These are phyloP conservation scores for Babesia ovis DNA, from an alignment of 169 alveolate species.

Conservation along the genomic window DNA sequence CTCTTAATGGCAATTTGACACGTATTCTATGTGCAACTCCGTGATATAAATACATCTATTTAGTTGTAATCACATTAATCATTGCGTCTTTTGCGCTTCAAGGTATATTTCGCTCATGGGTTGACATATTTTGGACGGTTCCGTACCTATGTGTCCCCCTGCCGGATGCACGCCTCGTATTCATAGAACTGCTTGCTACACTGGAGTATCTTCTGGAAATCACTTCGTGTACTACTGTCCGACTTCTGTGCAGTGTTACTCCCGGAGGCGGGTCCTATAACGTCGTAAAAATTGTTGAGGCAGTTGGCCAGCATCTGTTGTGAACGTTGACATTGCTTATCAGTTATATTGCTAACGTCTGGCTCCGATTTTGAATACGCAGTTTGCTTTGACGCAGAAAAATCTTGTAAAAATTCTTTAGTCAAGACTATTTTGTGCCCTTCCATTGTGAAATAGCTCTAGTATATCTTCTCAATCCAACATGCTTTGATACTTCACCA, in stretches of 20 bases:
- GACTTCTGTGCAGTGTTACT: slow-evolving; percentile 5
- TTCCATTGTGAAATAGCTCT: slow-evolving; percentile 13
- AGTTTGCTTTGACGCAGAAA: slow-evolving; percentile 12
- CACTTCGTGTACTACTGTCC: background rate
- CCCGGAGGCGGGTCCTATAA: background rate
- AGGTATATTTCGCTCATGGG: too few species aligned
- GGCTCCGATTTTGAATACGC: slow-evolving; percentile 11
- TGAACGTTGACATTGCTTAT: slow-evolving; percentile 14
- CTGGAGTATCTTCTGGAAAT: slow-evolving; percentile 30
- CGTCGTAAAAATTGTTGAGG: slow-evolving; percentile 22
- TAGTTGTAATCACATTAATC: too few species aligned
- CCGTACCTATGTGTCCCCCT: slow-evolving; percentile 3
- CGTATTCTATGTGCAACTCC: too few species aligned
- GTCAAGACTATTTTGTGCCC: slow-evolving; percentile 53
- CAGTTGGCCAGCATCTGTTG: slow-evolving; percentile 41
- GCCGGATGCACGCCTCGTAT: slow-evolving; percentile 51
- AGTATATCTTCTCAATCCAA: too few species aligned
- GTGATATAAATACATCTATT: too few species aligned
- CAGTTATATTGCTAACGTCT: background rate
- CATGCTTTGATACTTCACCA: too few species aligned
- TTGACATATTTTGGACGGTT: background rate
- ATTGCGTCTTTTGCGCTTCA: too few species aligned
- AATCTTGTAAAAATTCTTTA: slow-evolving; percentile 54
- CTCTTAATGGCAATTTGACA: too few species aligned
- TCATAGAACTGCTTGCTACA: slow-evolving; percentile 46